A percentile compares a stretch with the other conserved stretches of the same genome.
Conservation (phyloP, 2,329 filamentous ascomycete species). For the Rutstroemia sp. region DNA sequence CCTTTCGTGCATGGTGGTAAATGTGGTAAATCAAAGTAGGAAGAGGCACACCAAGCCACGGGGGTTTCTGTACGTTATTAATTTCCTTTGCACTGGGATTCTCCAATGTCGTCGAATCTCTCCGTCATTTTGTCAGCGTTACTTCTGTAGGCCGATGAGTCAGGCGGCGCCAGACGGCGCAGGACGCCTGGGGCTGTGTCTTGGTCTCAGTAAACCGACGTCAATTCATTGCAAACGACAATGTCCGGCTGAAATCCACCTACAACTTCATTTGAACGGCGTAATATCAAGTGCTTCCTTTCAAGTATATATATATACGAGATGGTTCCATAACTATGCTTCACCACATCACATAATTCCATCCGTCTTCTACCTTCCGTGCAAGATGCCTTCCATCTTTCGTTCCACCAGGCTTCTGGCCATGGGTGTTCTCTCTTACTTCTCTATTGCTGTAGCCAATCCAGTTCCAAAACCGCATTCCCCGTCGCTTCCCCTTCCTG, state of each 20-base stretch:
- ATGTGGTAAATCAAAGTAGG: no score
- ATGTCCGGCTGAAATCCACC: neutral
- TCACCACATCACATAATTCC: neutral
- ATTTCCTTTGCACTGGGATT: no score
- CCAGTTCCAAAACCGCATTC: neutral
- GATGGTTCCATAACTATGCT: no score
- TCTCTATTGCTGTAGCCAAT: neutral
- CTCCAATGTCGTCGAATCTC: no score
- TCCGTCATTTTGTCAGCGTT: neutral
- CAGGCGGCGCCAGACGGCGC: neutral
- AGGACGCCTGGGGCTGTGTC: neutral
- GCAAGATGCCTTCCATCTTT: neutral
- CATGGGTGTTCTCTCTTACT: neutral
- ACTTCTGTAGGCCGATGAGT: neutral
- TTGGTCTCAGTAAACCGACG: neutral
- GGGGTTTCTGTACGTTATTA: no score
- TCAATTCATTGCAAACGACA: neutral
- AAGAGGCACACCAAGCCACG: no score
- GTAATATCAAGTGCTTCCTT: no score
- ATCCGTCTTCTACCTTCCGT: neutral
- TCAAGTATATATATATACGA: no score
- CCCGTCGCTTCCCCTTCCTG: slow-evolving; percentile 8
- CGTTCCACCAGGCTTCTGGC: neutral
- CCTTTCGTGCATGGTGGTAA: no score
- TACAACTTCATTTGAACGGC: neutral